A percentile compares a stretch with the other conserved stretches of the same genome.
Conservation (phyloP, 1,139 yeast species). For the Diutina ranongensis region DNA sequence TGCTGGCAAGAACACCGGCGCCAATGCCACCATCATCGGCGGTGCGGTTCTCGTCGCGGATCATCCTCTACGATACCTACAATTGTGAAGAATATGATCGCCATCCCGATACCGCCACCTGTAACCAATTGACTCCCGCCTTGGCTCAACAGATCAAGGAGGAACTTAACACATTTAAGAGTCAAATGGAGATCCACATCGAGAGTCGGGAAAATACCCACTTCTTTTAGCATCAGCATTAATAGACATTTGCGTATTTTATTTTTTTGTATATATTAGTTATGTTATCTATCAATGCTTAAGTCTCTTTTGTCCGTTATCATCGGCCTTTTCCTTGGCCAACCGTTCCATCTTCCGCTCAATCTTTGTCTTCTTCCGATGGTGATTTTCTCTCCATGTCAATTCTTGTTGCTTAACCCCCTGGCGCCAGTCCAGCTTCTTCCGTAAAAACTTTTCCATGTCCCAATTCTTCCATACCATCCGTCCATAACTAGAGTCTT, state of each 20-base stretch:
- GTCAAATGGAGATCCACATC: constrained; percentile 73
- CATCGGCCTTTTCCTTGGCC: background rate
- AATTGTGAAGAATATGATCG: constrained; percentile 82
- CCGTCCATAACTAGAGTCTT: constrained; percentile 79
- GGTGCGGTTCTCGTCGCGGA: constrained; percentile 77
- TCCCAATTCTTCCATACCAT: constrained; percentile 94
- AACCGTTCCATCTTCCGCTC: background rate
- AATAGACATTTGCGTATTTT: background rate
- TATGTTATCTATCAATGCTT: background rate
- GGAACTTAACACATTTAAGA: constrained; percentile 69
- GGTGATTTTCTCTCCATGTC: constrained; percentile 21
- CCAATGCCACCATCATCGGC: background rate
- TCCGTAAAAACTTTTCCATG: constrained; percentile 65
- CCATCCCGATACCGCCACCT: constrained; percentile 87
- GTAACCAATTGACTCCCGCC: constrained; percentile 82
- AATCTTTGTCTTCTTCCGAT: background rate
- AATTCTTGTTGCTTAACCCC: constrained; percentile 61
- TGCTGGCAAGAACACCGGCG: constrained; percentile 12
- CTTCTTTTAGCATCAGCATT: constrained; percentile 34
- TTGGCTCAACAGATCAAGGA: constrained; percentile 82
- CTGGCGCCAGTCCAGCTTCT: constrained; percentile 75
- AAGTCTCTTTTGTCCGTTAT: background rate
- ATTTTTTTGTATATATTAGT: too few species aligned
- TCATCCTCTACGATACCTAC: constrained; percentile 79
- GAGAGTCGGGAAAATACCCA: constrained; percentile 75